Conservation (phyloP, 2,329 filamentous ascomycete genomes). For the Fusarium verticillioides region DNA sequence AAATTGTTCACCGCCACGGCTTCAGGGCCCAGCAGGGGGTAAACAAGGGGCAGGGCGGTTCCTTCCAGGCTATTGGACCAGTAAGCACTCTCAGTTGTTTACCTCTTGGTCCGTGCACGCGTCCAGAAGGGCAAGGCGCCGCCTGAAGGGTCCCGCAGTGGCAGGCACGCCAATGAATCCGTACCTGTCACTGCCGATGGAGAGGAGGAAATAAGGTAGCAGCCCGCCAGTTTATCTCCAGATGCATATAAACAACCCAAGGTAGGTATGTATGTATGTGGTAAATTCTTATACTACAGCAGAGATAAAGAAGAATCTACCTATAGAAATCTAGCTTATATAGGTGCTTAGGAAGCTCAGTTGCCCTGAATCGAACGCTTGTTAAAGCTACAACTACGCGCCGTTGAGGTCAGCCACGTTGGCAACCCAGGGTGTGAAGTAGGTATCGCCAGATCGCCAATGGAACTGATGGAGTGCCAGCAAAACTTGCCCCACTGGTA, state of each 20-base stretch:
- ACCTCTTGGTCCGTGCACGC: constrained; percentile 46
- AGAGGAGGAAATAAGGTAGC: constrained; percentile 8
- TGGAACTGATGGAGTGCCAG: constrained; percentile 17
- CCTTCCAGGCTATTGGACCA: constrained; percentile 35
- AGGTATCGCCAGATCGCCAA: constrained; percentile 24
- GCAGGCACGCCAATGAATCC: constrained; percentile 28
- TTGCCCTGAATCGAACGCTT: neutral
- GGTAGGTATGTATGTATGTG: neutral
- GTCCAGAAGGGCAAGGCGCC: constrained; percentile 44
- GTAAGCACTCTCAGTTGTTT: constrained; percentile 51
- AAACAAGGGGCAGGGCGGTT: constrained; percentile 44
- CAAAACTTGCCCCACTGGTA: constrained; percentile 17
- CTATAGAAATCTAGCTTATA: neutral
- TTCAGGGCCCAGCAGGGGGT: constrained; percentile 35
- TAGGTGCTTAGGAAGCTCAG: neutral
- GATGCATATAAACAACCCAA: neutral
- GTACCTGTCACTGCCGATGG: constrained; percentile 11
- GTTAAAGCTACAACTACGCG: neutral
- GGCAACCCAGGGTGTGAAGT: neutral
- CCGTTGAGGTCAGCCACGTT: constrained; percentile 36
- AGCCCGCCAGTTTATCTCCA: neutral
- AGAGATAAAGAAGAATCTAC: neutral
- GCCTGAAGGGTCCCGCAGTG: constrained; percentile 34
- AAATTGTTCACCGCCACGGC: constrained; percentile 53
- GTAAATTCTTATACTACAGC: neutral